Percentiles rank a stretch among this genome's conserved stretches.
These are phyloP conservation scores for Ilyonectria destructans DNA, from an alignment of 2,329 filamentous ascomycete species.

Conservation along the genomic window DNA sequence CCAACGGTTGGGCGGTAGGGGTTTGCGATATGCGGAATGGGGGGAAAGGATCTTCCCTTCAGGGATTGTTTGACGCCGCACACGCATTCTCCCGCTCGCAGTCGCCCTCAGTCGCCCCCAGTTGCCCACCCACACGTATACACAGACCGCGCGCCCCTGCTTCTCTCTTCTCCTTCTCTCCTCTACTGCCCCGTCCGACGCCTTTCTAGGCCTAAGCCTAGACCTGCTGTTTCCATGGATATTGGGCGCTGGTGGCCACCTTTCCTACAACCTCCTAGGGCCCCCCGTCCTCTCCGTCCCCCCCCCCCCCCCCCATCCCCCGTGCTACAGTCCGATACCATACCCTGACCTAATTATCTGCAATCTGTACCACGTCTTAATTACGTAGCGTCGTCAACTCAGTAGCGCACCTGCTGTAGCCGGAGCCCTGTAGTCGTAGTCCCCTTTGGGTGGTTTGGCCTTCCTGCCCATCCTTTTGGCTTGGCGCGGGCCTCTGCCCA, in stretches of 20 bases:
- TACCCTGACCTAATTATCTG: not conserved
- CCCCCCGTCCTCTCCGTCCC: no score
- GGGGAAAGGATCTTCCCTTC: constrained; percentile 4
- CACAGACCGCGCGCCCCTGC: not conserved
- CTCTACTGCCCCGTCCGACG: not conserved
- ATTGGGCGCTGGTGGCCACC: not conserved
- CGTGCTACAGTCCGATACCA: constrained; percentile 1
- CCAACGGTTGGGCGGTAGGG: not conserved
- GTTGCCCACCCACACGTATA: no score
- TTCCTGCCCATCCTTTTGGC: constrained; percentile 13
- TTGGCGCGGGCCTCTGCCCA: constrained; percentile 26
- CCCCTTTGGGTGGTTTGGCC: constrained; percentile 6
- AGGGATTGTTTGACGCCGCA: not conserved
- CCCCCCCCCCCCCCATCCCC: not conserved
- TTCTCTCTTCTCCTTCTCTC: not conserved
- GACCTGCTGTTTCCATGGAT: not conserved
- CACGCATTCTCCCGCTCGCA: not conserved
- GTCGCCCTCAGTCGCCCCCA: no score
- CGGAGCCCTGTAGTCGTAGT: constrained; percentile 1
- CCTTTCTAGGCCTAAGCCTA: not conserved
- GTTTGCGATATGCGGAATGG: constrained; percentile 9
- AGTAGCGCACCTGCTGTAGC: not conserved
- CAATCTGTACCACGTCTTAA: constrained; percentile 1
- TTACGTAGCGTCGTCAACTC: constrained; percentile 7
- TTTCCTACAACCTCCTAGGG: not conserved